A percentile compares a stretch with the other conserved stretches of the same genome.
phyloP scores from a whole-genome alignment of 805 yeast genomes.

The Yarrowia sp. region DNA sequence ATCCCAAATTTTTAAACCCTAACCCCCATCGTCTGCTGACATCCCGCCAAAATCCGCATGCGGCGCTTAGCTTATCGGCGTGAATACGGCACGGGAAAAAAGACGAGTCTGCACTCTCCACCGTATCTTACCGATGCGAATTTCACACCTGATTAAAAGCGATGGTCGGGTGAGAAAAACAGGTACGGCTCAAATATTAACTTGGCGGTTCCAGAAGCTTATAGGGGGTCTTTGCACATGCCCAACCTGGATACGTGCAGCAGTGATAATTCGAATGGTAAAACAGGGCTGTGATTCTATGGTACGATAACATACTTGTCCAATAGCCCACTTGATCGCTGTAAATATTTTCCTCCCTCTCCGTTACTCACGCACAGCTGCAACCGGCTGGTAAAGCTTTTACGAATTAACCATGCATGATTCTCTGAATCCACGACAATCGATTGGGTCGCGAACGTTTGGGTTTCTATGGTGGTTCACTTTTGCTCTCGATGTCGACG shows the following conservation, averaged over 20 bases:
- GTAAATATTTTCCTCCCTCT: not conserved
- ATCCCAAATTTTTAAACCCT: not conserved
- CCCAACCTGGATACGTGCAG: no score
- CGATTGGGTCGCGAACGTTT: conserved; percentile 13
- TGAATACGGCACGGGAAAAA: conserved; percentile 27
- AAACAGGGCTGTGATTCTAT: no score
- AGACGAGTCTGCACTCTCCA: conserved; percentile 7
- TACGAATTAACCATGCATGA: conserved; percentile 4
- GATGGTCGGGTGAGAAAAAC: no score
- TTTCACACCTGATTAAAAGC: no score
- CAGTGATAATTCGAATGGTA: no score
- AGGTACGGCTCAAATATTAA: not conserved
- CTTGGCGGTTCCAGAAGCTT: not conserved
- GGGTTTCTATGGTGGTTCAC: conserved; percentile 3
- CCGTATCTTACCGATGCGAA: not conserved
- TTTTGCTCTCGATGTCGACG: conserved; percentile 36
- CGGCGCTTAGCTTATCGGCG: conserved; percentile 31
- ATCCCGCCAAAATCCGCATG: not conserved
- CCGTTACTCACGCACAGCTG: conserved; percentile 14
- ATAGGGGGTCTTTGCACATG: not conserved
- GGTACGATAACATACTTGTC: no score
- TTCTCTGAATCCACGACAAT: conserved; percentile 4
- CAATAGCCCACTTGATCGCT: no score
- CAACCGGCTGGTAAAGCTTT: conserved; percentile 19
- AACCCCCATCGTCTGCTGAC: not conserved